Base-by-base conservation (phyloP, 768 basidiomycete species). In the Trametes elegans region DNA sequence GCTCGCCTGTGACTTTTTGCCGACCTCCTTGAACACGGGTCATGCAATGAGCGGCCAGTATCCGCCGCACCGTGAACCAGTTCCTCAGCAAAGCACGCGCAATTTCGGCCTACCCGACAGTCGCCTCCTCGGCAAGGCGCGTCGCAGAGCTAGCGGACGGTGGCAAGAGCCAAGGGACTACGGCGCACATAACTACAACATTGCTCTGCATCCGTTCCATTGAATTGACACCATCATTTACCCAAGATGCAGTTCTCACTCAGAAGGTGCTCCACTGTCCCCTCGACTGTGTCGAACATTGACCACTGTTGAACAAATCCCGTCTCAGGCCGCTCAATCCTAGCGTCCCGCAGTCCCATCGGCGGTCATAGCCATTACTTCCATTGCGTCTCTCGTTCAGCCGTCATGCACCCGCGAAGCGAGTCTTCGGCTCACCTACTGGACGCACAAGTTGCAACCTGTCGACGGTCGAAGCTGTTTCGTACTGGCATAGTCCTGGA, bases 381-480 rank as follows among this genome's bases (percentile, higher is more conserved):
- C 42, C 51, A 53, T 53, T 53, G 34, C 34, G 42, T 38, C 29
- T 28, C 41, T 43, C 51, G 41, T 35, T 24, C 16, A 18, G 24
- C 34, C 35, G 36, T 40, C 36, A 29, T 5, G n/a, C 3, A 21
- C 24, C 4, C 13, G 27, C 10, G 18, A 21, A 24, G n/a, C 35
- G 45, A 19, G 5, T 32, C 29, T 34, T 9, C 18, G 2, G 8
- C 26, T 32, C 45, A 23, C 23, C 23, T 32, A 8, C 26, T 24
- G 23, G 21, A 39, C n/a, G 38, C 5, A n/a, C n/a, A n/a, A n/a
- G n/a, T n/a, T n/a, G n/a, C n/a, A n/a, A n/a, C n/a, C n/a, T n/a
- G n/a, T n/a, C n/a, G n/a, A n/a, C n/a, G n/a, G n/a, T n/a, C n/a
- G n/a, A n/a, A n/a, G n/a, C n/a, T n/a, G n/a, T n/a, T n/a, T n/a